Conservation (phyloP, 202 grass and related monocot species). For the Carex arenaria region DNA sequence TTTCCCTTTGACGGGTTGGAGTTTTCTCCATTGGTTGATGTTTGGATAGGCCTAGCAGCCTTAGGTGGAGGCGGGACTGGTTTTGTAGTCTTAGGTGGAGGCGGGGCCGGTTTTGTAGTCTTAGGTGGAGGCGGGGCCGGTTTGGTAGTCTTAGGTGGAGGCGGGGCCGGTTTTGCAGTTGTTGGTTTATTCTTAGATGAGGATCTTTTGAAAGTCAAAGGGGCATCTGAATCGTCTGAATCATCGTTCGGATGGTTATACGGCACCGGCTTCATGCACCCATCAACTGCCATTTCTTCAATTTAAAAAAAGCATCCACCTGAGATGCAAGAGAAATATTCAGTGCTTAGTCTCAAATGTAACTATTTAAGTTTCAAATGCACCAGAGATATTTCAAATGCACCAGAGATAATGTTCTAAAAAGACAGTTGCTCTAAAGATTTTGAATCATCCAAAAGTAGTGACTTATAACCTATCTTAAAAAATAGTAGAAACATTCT, state of each 20-base stretch:
- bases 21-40: conserved; percentile 28
- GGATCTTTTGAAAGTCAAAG: conserved; percentile 64
- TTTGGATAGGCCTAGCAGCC: conserved; percentile 22
- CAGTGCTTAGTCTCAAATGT: background rate
- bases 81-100: conserved; percentile 39
- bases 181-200: conserved; percentile 32
- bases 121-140: conserved; percentile 19
- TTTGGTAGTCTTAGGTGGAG: conserved; percentile 30
- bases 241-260: conserved; percentile 10
- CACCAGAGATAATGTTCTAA: too few species aligned
- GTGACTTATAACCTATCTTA: too few species aligned
- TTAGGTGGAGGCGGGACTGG: conserved; percentile 22
- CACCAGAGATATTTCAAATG: background rate
- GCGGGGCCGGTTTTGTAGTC: conserved; percentile 16
- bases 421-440: too few species aligned
- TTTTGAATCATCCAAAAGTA: too few species aligned
- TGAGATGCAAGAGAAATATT: background rate
- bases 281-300: conserved; percentile 19
- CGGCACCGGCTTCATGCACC: conserved; percentile 20
- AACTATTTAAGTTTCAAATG: background rate
- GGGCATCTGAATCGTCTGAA: conserved; percentile 35
- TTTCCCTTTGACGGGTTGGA: conserved; percentile 31
- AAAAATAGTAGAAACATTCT: too few species aligned
- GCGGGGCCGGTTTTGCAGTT: conserved; percentile 30
- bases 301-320: conserved; percentile 15